phyloP scores from a whole-genome alignment of 257 asterid genomes.

The Solanum bulbocastanum region DNA sequence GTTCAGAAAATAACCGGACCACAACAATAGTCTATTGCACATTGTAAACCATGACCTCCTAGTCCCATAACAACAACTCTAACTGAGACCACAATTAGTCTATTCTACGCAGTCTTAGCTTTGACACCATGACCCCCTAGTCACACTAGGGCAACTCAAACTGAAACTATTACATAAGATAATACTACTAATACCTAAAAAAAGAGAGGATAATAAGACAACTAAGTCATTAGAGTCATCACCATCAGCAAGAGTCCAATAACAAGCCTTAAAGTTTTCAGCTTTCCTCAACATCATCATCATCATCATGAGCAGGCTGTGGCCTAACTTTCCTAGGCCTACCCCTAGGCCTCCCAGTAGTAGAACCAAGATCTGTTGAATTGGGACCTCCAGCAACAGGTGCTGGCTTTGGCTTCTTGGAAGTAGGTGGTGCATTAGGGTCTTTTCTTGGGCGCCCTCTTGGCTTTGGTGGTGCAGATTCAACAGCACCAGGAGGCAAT shows the following conservation, averaged over 20 bases:
- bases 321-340: constrained; percentile 69
- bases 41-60: background rate
- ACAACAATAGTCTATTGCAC: background rate
- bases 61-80: background rate
- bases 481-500: constrained; percentile 16
- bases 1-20: background rate
- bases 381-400: constrained; percentile 16
- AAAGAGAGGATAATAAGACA: background rate
- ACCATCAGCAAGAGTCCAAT: constrained; percentile 2
- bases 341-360: constrained; percentile 63
- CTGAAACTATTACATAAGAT: background rate
- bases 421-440: constrained; percentile 57
- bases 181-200: background rate
- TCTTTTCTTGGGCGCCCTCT: constrained; percentile 84
- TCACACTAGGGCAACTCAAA: background rate
- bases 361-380: background rate
- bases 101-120: background rate
- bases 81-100: background rate
- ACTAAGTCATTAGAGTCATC: background rate
- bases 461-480: constrained; percentile 34
- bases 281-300: constrained; percentile 4
- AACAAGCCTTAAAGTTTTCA: background rate
- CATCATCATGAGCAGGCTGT: constrained; percentile 35
- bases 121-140: background rate
- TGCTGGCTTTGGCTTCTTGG: constrained; percentile 53